phyloP scores from a whole-genome alignment of 768 basidiomycete genomes.

The Hygrocybe punicea region DNA sequence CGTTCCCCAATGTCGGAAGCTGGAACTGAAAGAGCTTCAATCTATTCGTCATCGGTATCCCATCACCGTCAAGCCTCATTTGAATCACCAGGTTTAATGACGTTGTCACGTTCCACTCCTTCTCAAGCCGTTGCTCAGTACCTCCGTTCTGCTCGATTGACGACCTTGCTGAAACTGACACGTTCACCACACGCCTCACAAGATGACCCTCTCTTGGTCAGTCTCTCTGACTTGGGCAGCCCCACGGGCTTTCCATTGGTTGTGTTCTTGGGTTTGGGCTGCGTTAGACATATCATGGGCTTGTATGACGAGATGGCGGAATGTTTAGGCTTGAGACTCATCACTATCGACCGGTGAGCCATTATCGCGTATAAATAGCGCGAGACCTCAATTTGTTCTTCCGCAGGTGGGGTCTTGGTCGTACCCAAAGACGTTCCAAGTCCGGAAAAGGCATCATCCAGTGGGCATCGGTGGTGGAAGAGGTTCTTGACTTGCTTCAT shows the following conservation, averaged over 20 bases:
- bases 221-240: constrained; percentile 89
- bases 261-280: constrained; percentile 90
- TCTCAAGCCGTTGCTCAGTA: constrained; percentile 82
- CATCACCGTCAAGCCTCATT: constrained; percentile 48
- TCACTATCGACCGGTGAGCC: constrained; percentile 88
- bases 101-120: constrained; percentile 42
- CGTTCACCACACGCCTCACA: constrained; percentile 76
- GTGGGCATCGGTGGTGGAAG: constrained; percentile 88
- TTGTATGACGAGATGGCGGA: constrained; percentile 96
- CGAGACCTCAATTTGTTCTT: constrained; percentile 13
- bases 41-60: constrained; percentile 49
- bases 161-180: constrained; percentile 74
- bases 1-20: constrained; percentile 56
- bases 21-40: constrained; percentile 42
- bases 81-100: constrained; percentile 38
- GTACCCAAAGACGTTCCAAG: constrained; percentile 69
- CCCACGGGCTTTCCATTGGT: constrained; percentile 84
- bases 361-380: neutral
- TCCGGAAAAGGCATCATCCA: constrained; percentile 77
- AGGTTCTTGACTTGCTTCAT: constrained; percentile 77
- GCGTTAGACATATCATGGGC: constrained; percentile 92
- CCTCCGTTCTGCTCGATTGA: constrained; percentile 80
- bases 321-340: constrained; percentile 78
- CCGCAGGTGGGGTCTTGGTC: constrained; percentile 85
- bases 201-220: constrained; percentile 74